Percentiles rank a stretch among this genome's conserved stretches.
These are phyloP conservation scores for Eucalyptus dawsonii DNA, from an alignment of 345 rosid genomes.

Conservation along the genomic window DNA sequence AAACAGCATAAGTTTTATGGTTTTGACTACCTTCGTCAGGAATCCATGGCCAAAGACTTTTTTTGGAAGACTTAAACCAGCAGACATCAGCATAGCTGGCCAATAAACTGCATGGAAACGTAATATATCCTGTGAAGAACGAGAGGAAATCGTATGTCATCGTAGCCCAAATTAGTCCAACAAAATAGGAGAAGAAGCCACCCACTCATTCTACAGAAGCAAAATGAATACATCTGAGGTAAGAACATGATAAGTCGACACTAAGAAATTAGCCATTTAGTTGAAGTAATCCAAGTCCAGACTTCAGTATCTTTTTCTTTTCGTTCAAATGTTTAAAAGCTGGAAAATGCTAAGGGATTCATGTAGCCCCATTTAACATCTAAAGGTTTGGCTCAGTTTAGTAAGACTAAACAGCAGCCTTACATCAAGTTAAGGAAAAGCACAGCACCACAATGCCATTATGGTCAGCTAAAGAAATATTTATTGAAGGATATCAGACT, in stretches of 20 bases:
- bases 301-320: not conserved
- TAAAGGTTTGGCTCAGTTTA: not conserved
- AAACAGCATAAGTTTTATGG: not conserved
- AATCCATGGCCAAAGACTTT: conserved; percentile 93
- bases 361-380: not conserved
- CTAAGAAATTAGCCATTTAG: not conserved
- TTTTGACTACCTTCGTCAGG: conserved; percentile 61
- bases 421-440: not conserved
- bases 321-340: not conserved
- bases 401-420: not conserved
- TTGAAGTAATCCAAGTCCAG: not conserved
- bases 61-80: conserved; percentile 72
- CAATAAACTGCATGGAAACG: conserved; percentile 96
- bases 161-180: not conserved
- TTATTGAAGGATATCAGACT: not conserved
- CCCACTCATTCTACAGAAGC: not conserved
- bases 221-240: not conserved
- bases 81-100: conserved; percentile 99
- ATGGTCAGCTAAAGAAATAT: not conserved
- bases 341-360: not conserved
- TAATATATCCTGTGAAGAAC: conserved; percentile 68
- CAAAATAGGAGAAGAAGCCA: not conserved
- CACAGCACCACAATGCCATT: not conserved
- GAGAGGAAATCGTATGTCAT: not conserved
- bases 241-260: not conserved